Base-by-base conservation (phyloP, 78 protist species). In the Dictyostelium purpureum region DNA sequence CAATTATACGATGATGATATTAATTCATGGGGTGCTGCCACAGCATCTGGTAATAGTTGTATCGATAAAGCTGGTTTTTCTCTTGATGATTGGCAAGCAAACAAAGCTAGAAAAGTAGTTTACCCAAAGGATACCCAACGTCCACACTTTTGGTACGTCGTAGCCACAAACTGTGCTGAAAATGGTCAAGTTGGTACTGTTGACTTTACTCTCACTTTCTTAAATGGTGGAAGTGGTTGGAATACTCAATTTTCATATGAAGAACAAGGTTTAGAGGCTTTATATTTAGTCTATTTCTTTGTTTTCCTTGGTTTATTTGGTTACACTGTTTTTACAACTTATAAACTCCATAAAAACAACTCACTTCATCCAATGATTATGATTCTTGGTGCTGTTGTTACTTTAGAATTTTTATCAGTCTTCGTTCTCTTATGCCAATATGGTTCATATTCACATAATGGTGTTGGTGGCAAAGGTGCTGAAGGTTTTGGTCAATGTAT, bases 291-390 rank as follows among this genome's bases (percentile, higher is more conserved):
- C 18, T 91, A 80, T 47, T 91, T 91, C 57, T 75, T 82, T 63
- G 66, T 81, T 42, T 91, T 91, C 74, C 45, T 91, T 38, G 16
- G 37, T 26, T 45, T 91, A n/a, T 11, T 78, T 7, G 35, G 3
- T 14, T 79, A 63, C 52, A 77, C 56, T 11, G 14, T 24, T 35
- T 89, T 38, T 19, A 43, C 79, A 14, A 57, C 70, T 21, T 89
- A 16, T 49, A 52, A 6, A 9, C 31, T 89, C 6, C 28, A 6
- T 14, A 28, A 35, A 45, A 45, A 80, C 31, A 40, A 66, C 4
- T 69, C 88, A n/a, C 79, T 79, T 77, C 94, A 89, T 52, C 94
- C 94, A 76, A 70, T 78, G 24, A 82, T 69, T n/a, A 78, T 67
- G 45, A 54, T 78, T 26, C 51, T 88, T 1, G 31, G 49, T 10